phyloP scores from a whole-genome alignment of 2,329 filamentous ascomycete genomes.

The Diaporthe aspalathi region DNA sequence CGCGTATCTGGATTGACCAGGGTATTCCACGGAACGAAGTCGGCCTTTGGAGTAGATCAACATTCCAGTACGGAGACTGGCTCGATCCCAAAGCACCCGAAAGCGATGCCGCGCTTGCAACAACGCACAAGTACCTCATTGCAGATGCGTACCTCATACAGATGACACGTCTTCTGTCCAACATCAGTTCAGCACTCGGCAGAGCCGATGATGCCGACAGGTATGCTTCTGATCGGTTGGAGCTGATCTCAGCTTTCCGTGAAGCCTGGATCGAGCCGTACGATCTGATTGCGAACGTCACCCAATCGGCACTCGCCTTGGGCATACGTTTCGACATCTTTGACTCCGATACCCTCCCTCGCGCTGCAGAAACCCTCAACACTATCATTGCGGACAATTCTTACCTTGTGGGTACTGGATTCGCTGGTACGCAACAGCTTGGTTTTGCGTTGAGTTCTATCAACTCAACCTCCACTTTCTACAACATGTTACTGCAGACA shows the following conservation, averaged over 20 bases:
- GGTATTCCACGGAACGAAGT: slow-evolving; percentile 44
- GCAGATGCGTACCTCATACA: slow-evolving; percentile 23
- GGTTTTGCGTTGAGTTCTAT: slow-evolving; percentile 39
- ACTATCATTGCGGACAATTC: slow-evolving; percentile 11
- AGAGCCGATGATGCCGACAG: not conserved
- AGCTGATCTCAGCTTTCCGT: not conserved
- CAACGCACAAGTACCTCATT: slow-evolving; percentile 12
- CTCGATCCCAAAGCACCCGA: slow-evolving; percentile 47
- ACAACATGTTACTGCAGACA: slow-evolving; percentile 22
- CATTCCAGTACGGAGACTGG: slow-evolving; percentile 48
- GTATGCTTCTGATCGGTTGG: not conserved
- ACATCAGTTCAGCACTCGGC: slow-evolving; percentile 3
- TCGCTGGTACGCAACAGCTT: slow-evolving; percentile 42
- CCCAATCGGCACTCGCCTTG: slow-evolving; percentile 10
- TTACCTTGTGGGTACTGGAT: slow-evolving; percentile 41
- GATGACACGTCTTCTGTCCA: slow-evolving; percentile 19
- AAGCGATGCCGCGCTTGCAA: not conserved
- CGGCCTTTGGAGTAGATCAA: slow-evolving; percentile 44
- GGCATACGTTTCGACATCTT: slow-evolving; percentile 19
- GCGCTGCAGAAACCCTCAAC: slow-evolving; percentile 12
- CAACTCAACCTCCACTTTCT: slow-evolving; percentile 12
- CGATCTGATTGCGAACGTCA: slow-evolving; percentile 16
- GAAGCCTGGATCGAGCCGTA: slow-evolving; percentile 16
- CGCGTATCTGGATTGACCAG: slow-evolving; percentile 46
- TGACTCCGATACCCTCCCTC: not conserved